A percentile compares a stretch with the other conserved stretches of the same genome.
These are phyloP conservation scores for Leccinum pseudoinsigne DNA, from an alignment of 1,284 basidiomycete genomes.

Conservation along the genomic window DNA sequence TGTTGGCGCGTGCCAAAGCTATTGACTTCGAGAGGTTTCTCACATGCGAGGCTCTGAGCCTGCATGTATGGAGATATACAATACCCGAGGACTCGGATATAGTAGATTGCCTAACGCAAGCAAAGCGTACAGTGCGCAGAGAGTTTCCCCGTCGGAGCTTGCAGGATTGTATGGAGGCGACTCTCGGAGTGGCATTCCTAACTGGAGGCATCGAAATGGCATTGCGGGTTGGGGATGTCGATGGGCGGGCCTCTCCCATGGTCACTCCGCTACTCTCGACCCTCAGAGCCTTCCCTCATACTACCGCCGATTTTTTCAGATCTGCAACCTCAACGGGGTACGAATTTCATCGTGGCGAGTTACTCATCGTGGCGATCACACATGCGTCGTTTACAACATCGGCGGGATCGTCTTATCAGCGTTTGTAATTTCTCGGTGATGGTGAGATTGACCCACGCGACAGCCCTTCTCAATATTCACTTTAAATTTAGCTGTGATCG, in stretches of 20 bases:
- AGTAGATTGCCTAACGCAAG: constrained; percentile 26
- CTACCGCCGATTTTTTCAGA: constrained; percentile 47
- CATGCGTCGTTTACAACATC: constrained; percentile 71
- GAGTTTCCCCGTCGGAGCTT: constrained; percentile 65
- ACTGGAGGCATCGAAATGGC: constrained; percentile 70
- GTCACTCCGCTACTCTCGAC: constrained; percentile 49
- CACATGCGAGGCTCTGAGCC: constrained; percentile 54
- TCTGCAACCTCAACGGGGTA: constrained; percentile 71
- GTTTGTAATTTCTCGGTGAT: constrained; percentile 85
- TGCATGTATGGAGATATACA: constrained; percentile 62
- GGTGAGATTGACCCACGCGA: constrained; percentile 46
- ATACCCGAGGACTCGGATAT: constrained; percentile 38
- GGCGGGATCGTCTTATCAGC: constrained; percentile 70
- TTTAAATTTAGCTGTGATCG: constrained; percentile 59
- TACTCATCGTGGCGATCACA: constrained; percentile 76
- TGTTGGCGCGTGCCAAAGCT: constrained; percentile 66
- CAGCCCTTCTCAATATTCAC: constrained; percentile 13
- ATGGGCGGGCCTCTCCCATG: constrained; percentile 71
- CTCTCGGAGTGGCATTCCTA: constrained; percentile 71
- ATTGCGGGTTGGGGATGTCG: constrained; percentile 63
- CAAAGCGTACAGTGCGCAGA: constrained; percentile 33
- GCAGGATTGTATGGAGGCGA: constrained; percentile 85
- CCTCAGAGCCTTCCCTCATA: constrained; percentile 34
- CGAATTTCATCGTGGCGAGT: constrained; percentile 56
- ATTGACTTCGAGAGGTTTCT: constrained; percentile 63